phyloP scores from a whole-genome alignment of 371 early-diverging fungal species.

The Actinomortierella wolfii region DNA sequence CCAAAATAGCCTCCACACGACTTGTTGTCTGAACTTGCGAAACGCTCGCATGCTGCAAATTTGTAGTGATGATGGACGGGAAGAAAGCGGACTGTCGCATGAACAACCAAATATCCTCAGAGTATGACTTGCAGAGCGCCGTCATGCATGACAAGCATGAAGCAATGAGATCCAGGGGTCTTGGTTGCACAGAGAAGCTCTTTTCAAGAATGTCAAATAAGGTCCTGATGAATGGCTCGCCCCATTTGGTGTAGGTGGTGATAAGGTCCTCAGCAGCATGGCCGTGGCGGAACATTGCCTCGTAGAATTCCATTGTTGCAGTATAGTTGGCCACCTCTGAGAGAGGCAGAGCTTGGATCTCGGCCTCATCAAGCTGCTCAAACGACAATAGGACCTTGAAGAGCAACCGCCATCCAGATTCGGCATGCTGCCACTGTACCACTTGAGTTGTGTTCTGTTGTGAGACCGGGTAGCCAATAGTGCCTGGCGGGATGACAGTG shows the following conservation, averaged over 20 bases:
- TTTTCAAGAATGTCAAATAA: slow-evolving; percentile 41
- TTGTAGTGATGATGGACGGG: slow-evolving; percentile 38
- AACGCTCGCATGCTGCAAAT: slow-evolving; percentile 28
- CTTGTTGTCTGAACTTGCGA: slow-evolving; percentile 38
- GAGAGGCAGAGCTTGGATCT: neutral
- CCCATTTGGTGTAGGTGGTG: slow-evolving; percentile 5
- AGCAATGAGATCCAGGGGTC: slow-evolving; percentile 30
- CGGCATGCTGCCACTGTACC: slow-evolving; percentile 27
- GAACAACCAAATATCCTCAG: slow-evolving; percentile 41
- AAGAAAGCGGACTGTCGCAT: slow-evolving; percentile 33
- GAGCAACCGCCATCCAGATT: slow-evolving; percentile 37
- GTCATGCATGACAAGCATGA: slow-evolving; percentile 31
- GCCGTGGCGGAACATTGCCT: slow-evolving; percentile 19
- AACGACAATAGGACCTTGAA: slow-evolving; percentile 24
- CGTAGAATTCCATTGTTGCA: slow-evolving; percentile 22
- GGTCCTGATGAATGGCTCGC: slow-evolving; percentile 19
- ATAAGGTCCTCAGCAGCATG: slow-evolving; percentile 15
- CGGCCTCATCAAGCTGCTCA: slow-evolving; percentile 12
- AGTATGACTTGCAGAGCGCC: slow-evolving; percentile 16
- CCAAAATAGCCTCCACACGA: slow-evolving; percentile 13
- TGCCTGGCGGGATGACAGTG: slow-evolving; percentile 25
- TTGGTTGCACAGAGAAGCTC: slow-evolving; percentile 29
- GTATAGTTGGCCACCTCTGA: slow-evolving; percentile 19
- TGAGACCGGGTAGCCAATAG: slow-evolving; percentile 28
- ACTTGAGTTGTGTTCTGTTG: slow-evolving; percentile 34